Conservation (phyloP, 2,329 filamentous ascomycete species). For the Clonostachys byssicola region DNA sequence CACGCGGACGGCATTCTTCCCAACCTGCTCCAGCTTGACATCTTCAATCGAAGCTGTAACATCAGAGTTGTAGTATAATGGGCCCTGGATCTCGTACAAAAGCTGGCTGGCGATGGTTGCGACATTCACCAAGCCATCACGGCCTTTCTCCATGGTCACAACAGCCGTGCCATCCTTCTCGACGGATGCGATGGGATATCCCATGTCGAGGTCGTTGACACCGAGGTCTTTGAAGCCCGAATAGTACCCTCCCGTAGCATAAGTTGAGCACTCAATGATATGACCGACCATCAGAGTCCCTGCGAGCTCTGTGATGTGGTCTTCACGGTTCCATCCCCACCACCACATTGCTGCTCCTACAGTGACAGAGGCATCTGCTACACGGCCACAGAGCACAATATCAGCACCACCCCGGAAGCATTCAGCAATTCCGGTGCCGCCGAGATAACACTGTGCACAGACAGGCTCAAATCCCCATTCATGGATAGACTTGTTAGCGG, state of each 20-base stretch:
- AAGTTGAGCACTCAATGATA: slow-evolving; percentile 44
- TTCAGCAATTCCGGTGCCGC: slow-evolving; percentile 36
- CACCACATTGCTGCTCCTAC: slow-evolving; percentile 49
- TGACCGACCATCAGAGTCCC: slow-evolving; percentile 42
- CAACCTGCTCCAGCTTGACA: slow-evolving; percentile 25
- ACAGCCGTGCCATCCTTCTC: slow-evolving; percentile 16
- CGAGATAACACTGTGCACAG: slow-evolving; percentile 35
- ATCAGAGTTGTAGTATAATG: slow-evolving; percentile 33
- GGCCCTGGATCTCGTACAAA: slow-evolving; percentile 35
- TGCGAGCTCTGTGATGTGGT: slow-evolving; percentile 38
- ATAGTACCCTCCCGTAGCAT: slow-evolving; percentile 48
- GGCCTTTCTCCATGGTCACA: slow-evolving; percentile 21
- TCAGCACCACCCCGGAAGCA: slow-evolving; percentile 32
- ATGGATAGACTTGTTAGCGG: slow-evolving; percentile 13
- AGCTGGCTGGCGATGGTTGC: slow-evolving; percentile 26
- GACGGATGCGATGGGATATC: slow-evolving; percentile 23
- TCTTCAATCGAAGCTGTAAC: slow-evolving; percentile 27
- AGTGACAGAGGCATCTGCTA: slow-evolving; percentile 39
- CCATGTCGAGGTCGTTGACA: slow-evolving; percentile 15
- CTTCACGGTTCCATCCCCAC: slow-evolving; percentile 41
- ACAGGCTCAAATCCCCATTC: slow-evolving; percentile 16
- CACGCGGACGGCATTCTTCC: slow-evolving; percentile 16
- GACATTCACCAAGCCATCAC: slow-evolving; percentile 20
- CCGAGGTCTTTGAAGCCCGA: slow-evolving; percentile 25
- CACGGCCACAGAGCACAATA: slow-evolving; percentile 39